Evolutionary conservation across 2,329 filamentous ascomycete genomes (phyloP), one percentile per base, ranked within the genome.

Genomic region (Gnomoniopsis sp.): DNA sequence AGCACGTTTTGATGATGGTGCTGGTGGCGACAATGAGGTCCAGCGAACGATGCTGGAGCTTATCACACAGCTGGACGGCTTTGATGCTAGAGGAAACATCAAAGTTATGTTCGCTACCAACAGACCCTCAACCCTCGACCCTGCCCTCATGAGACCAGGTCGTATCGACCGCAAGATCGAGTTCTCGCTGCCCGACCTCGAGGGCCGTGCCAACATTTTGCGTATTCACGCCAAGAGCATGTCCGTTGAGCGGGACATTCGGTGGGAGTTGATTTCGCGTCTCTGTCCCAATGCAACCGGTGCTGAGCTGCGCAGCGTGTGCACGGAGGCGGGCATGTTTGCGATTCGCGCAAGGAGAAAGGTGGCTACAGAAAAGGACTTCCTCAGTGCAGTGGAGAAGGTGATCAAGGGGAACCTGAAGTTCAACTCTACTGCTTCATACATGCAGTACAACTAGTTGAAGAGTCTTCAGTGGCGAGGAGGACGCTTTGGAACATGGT

Each of bases 71-170:
- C 82, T 98, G 49, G 93, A 98, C 70, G 93, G 93, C 63, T 98
- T 98, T 79, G 93, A 98, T 71, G 90, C 92, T 51, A 85, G 93
- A 74, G 93, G 93, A 73, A 98, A 98, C 76, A 98, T 98, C 83
- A 98, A 98, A 78, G 93, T 98, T 76, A 98, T 98, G 93, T 98
- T 98, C 71, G 93, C 93, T 59, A 98, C 93, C 72, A 98, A 98
- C 83, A 84, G 93, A 74, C 93, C 93, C 3, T 96, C 92, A 3
- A 98, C 93, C 3, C 83, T 98, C 57, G 93, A 98, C 71, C 93
- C 93, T n/a, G 93, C 93, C 2, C 83, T 98, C 64, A 97, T 98
- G 92, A 85, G 93, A 78, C 93, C 93, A 12, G 93, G 93, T 34
- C 93, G 93, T 83, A 98, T 98, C 70, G 93, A 98, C 75, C 86